Percentiles rank a stretch among this genome's conserved stretches.
Conservation (phyloP, 495 filamentous ascomycete species). For the Lophiotrema nucula region DNA sequence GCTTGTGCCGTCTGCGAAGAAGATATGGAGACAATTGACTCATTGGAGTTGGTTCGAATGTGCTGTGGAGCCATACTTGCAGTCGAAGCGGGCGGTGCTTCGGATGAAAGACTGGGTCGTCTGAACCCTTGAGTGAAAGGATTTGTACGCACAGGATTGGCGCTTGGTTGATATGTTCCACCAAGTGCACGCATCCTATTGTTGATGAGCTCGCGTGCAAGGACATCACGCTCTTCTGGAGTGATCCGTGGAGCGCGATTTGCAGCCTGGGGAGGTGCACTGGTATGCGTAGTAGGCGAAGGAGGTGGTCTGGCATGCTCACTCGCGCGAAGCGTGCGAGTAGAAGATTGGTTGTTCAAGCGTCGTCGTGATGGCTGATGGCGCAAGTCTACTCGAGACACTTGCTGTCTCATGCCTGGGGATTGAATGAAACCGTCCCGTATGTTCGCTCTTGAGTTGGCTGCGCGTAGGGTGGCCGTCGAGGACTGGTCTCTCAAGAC, state of each 20-base stretch:
- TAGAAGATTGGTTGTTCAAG: slow-evolving; percentile 30
- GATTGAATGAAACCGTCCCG: slow-evolving; percentile 15
- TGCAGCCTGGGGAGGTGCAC: neutral
- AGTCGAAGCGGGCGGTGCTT: neutral
- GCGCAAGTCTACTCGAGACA: slow-evolving; percentile 30
- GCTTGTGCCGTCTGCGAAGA: slow-evolving; percentile 4
- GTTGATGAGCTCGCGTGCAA: slow-evolving; percentile 30
- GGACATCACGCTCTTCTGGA: slow-evolving; percentile 20
- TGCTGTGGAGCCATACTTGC: slow-evolving; percentile 9
- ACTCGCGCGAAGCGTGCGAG: slow-evolving; percentile 29
- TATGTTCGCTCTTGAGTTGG: slow-evolving; percentile 29
- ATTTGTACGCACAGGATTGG: slow-evolving; percentile 22
- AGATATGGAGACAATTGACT: slow-evolving; percentile 8
- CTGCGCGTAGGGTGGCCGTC: slow-evolving; percentile 33
- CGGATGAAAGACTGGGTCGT: slow-evolving; percentile 16
- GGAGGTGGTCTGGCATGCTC: slow-evolving; percentile 28
- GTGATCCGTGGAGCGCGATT: slow-evolving; percentile 12
- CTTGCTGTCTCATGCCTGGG: slow-evolving; percentile 20
- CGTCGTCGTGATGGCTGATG: slow-evolving; percentile 32
- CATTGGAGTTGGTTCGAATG: slow-evolving; percentile 24
- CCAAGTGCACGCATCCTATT: slow-evolving; percentile 19
- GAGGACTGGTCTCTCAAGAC: slow-evolving; percentile 37
- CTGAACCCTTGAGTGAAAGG: slow-evolving; percentile 16
- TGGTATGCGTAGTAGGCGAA: slow-evolving; percentile 1
- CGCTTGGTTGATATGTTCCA: slow-evolving; percentile 12